Conservation (phyloP, 176 grass and related monocot species). For the Eleusine indica region DNA sequence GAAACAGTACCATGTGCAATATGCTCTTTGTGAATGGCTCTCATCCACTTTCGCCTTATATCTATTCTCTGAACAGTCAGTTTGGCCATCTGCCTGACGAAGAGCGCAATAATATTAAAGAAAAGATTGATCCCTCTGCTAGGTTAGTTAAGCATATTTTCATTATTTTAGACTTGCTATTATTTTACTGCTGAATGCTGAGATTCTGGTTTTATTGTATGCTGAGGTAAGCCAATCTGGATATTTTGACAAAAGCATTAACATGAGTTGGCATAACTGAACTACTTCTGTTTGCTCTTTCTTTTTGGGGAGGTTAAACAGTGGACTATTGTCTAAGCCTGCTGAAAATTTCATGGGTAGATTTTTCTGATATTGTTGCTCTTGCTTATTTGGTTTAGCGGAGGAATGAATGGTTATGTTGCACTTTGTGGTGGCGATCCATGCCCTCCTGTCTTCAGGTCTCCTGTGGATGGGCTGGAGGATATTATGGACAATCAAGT, state of each 20-base stretch:
- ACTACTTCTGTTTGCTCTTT: background rate
- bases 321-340: background rate
- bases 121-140: slow-evolving; percentile 76
- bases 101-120: slow-evolving; percentile 71
- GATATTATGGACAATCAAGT: slow-evolving; percentile 99
- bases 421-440: slow-evolving; percentile 86
- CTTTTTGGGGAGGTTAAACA: background rate
- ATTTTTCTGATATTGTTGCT: slow-evolving; percentile 29
- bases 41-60: slow-evolving; percentile 89
- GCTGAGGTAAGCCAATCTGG: no score
- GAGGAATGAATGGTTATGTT: slow-evolving; percentile 98
- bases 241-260: background rate
- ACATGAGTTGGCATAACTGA: slow-evolving; percentile 2
- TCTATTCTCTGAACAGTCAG: slow-evolving; percentile 84
- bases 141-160: slow-evolving; percentile 62
- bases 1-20: slow-evolving; percentile 87
- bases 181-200: background rate
- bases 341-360: slow-evolving; percentile 6
- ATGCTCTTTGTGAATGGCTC: slow-evolving; percentile 98
- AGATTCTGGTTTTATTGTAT: background rate
- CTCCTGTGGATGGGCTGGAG: slow-evolving; percentile 82
- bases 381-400: slow-evolving; percentile 59
- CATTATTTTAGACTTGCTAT: background rate
- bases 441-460: slow-evolving; percentile 85
- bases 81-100: slow-evolving; percentile 68